These are phyloP conservation scores for Coniella vitis DNA, from an alignment of 2,329 filamentous ascomycete genomes.

Conservation along the genomic window DNA sequence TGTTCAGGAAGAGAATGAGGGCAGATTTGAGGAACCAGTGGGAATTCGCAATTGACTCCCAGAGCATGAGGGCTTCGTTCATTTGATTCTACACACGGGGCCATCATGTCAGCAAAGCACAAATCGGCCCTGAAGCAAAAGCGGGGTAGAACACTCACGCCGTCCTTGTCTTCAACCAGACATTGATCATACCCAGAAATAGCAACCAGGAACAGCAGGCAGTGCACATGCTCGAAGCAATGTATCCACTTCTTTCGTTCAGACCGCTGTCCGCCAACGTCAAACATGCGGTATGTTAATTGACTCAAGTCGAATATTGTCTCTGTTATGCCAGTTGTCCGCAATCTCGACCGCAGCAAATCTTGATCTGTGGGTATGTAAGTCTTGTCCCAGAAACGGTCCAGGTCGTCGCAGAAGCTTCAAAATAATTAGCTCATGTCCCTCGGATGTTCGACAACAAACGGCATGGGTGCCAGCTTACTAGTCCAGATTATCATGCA, in stretches of 20 bases:
- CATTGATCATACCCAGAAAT: conserved; percentile 97
- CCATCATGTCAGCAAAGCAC: conserved; percentile 18
- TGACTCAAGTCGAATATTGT: conserved; percentile 88
- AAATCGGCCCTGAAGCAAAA: neutral
- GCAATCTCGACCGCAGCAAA: conserved; percentile 79
- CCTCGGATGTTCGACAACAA: neutral
- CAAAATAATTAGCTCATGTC: conserved; percentile 1
- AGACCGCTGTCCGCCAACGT: conserved; percentile 85
- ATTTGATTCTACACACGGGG: conserved; percentile 75
- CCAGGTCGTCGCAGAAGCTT: conserved; percentile 78
- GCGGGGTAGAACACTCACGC: conserved; percentile 49
- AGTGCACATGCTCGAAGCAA: conserved; percentile 91
- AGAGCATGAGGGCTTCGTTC: conserved; percentile 82
- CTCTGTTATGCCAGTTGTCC: conserved; percentile 93
- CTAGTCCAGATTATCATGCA: conserved; percentile 95
- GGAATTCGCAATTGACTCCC: conserved; percentile 79
- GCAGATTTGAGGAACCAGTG: conserved; percentile 80
- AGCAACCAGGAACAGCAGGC: conserved; percentile 85
- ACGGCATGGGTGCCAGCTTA: conserved; percentile 39
- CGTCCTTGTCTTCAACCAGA: conserved; percentile 91
- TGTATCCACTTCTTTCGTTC: conserved; percentile 98
- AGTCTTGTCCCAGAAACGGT: conserved; percentile 66
- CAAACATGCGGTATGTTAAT: conserved; percentile 94
- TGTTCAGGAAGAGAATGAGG: conserved; percentile 80
- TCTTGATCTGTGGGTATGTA: conserved; percentile 94